Percentiles rank a stretch among this genome's conserved stretches.
Conservation (phyloP, 1,284 basidiomycete species). For the Somion occarium region DNA sequence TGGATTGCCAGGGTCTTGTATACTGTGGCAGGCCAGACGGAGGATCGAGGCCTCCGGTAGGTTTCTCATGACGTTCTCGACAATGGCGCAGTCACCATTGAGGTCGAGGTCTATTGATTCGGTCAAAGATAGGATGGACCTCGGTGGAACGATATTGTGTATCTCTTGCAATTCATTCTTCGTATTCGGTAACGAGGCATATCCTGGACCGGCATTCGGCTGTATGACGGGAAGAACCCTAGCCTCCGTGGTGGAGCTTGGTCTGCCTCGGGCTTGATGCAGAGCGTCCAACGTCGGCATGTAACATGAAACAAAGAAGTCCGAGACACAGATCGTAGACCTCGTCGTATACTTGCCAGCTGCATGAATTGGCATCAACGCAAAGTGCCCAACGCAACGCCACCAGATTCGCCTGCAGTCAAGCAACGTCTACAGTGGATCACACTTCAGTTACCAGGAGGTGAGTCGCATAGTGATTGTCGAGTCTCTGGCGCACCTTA, state of each 20-base stretch:
- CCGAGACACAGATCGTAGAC: not conserved
- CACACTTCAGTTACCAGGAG: not conserved
- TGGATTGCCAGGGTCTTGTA: conserved; percentile 5
- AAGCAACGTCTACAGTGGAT: not conserved
- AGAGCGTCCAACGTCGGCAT: not conserved
- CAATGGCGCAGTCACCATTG: not conserved
- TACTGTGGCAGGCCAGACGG: conserved; percentile 12
- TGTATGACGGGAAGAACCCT: conserved; percentile 6
- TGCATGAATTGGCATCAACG: conserved; percentile 11
- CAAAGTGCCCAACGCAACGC: conserved; percentile 9
- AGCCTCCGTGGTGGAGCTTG: not conserved
- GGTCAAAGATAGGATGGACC: not conserved
- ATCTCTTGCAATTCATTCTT: not conserved
- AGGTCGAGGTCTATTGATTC: not conserved
- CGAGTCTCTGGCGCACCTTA: too few species aligned
- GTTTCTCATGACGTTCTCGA: not conserved
- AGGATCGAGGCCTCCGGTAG: conserved; percentile 5
- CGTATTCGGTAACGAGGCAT: not conserved
- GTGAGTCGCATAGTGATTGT: too few species aligned
- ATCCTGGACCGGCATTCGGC: conserved; percentile 1
- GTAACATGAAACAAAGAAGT: conserved; percentile 9
- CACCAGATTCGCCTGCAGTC: conserved; percentile 7
- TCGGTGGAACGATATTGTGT: not conserved
- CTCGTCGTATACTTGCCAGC: conserved; percentile 4
- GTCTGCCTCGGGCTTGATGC: not conserved